These are phyloP conservation scores for Botrytis porri DNA, from an alignment of 2,329 filamentous ascomycete species.

Conservation along the genomic window DNA sequence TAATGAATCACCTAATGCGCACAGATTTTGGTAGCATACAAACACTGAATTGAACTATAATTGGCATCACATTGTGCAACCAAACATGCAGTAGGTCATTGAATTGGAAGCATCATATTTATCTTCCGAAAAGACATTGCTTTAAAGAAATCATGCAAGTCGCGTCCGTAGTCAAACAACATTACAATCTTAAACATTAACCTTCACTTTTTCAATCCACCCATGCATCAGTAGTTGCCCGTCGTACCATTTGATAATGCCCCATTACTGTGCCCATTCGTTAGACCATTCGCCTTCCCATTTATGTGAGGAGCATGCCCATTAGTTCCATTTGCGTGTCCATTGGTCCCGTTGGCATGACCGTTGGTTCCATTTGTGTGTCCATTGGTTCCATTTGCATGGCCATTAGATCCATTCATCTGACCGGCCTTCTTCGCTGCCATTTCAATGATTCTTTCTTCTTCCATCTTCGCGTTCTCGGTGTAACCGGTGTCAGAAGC, in stretches of 20 bases:
- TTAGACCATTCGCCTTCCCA: not conserved
- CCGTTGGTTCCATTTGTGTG: slow-evolving; percentile 19
- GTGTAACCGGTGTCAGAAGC: slow-evolving; percentile 62
- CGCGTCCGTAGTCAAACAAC: not conserved
- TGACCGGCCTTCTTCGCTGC: slow-evolving; percentile 29
- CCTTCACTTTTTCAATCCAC: not conserved
- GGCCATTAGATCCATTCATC: slow-evolving; percentile 28
- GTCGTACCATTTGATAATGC: slow-evolving; percentile 6
- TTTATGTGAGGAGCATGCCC: not conserved
- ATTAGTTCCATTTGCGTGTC: slow-evolving; percentile 15
- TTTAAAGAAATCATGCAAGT: not conserved
- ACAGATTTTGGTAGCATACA: not conserved
- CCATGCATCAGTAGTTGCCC: not conserved
- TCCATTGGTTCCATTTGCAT: slow-evolving; percentile 10
- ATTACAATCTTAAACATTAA: not conserved
- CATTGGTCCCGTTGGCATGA: slow-evolving; percentile 26
- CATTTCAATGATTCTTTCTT: slow-evolving; percentile 29
- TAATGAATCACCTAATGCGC: not conserved
- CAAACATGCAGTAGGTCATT: no score
- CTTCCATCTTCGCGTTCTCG: slow-evolving; percentile 33
- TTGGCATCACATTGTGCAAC: not conserved
- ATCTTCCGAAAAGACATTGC: not conserved
- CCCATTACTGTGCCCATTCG: not conserved
- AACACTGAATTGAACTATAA: not conserved
- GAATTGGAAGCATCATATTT: not conserved